Evolutionary conservation across 2,329 filamentous ascomycete genomes (phyloP).

Genomic region (Aspergillus texensis): DNA sequence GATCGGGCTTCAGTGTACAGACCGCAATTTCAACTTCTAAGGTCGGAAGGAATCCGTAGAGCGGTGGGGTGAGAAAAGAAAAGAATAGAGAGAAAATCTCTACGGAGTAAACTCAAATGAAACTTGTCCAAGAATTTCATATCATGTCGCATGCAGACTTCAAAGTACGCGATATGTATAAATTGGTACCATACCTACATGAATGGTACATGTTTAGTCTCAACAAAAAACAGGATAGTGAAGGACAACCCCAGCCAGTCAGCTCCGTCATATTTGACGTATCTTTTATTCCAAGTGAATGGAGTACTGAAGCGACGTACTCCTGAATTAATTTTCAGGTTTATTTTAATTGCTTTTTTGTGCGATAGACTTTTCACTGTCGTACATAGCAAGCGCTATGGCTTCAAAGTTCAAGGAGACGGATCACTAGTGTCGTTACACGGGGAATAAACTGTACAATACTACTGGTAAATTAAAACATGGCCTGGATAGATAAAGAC

Average conservation of each 20-base stretch:
- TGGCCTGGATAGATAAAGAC: background rate
- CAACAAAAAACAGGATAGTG: background rate
- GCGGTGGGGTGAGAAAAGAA: background rate
- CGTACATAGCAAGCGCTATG: background rate
- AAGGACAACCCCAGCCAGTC: background rate
- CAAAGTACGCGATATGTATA: background rate
- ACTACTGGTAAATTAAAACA: constrained; percentile 2
- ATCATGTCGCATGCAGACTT: too few relatives aligned
- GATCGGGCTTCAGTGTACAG: constrained; percentile 16
- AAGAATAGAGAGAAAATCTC: background rate
- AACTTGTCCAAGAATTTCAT: background rate
- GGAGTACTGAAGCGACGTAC: background rate
- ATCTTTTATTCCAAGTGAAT: background rate
- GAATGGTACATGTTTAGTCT: background rate
- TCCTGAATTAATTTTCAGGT: background rate
- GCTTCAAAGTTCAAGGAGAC: background rate
- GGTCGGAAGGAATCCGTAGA: constrained; percentile 1
- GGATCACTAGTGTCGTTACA: constrained; percentile 2
- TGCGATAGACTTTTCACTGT: background rate
- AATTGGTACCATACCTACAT: background rate
- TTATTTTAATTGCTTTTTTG: background rate
- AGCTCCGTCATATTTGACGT: background rate
- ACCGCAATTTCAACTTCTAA: constrained; percentile 21
- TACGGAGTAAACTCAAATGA: background rate
- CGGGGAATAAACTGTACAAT: background rate